These are phyloP conservation scores for Cercospora sp. DNA, from an alignment of 2,329 filamentous ascomycete genomes.

Conservation along the genomic window DNA sequence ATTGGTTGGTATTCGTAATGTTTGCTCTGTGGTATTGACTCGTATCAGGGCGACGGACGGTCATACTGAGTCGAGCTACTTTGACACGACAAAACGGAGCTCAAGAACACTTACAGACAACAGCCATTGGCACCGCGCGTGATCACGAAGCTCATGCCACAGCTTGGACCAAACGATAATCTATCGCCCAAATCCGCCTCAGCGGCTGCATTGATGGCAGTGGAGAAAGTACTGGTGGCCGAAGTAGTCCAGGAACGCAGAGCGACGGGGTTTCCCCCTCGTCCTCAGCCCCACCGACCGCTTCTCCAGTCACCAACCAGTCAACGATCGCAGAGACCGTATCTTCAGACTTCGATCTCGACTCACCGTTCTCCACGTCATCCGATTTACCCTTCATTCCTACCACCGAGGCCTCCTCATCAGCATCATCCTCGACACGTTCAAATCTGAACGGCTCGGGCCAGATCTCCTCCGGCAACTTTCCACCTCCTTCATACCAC, in stretches of 20 bases:
- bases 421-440: background rate
- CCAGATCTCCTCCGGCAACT: background rate
- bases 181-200: background rate
- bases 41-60: background rate
- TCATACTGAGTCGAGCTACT: background rate
- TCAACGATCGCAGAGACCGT: background rate
- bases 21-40: background rate
- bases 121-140: too few relatives aligned
- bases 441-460: slow-evolving; percentile 6
- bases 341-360: background rate
- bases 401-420: background rate
- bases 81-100: too few relatives aligned
- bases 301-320: background rate
- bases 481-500: slow-evolving; percentile 2
- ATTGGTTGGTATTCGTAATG: background rate
- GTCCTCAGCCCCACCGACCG: background rate
- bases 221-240: background rate
- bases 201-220: background rate
- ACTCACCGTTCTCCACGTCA: background rate
- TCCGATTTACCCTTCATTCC: background rate
- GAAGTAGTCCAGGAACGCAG: background rate
- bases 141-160: too few relatives aligned
- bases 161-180: background rate
- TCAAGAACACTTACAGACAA: too few relatives aligned
- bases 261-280: background rate